These are phyloP conservation scores for Papiliotrema nemorosa DNA, from an alignment of 1,284 basidiomycete species.

Conservation along the genomic window DNA sequence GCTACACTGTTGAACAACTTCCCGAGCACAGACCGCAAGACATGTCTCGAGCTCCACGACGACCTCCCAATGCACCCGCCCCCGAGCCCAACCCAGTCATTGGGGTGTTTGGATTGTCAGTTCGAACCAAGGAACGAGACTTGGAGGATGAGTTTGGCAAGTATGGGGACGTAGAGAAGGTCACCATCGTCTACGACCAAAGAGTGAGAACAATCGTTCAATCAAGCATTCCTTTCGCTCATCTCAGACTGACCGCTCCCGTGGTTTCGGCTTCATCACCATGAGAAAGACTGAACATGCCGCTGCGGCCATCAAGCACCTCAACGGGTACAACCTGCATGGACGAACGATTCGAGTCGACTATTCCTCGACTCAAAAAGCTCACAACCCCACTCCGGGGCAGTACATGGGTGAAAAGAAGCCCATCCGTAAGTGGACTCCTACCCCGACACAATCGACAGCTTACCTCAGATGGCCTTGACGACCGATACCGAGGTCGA, in stretches of 20 bases:
- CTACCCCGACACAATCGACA: background rate
- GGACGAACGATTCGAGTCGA: constrained; percentile 95
- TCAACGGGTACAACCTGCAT: constrained; percentile 92
- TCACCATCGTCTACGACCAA: constrained; percentile 98
- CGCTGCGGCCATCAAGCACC: constrained; percentile 75
- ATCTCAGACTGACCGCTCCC: constrained; percentile 82
- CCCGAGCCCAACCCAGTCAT: constrained; percentile 83
- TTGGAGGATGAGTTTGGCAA: constrained; percentile 89
- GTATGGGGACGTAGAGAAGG: constrained; percentile 88
- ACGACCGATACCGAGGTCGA: constrained; percentile 6
- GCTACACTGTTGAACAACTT: background rate
- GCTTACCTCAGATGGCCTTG: background rate
- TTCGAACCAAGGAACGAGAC: constrained; percentile 89
- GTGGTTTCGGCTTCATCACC: constrained; percentile 95
- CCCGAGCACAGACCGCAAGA: background rate
- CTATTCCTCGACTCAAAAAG: constrained; percentile 87
- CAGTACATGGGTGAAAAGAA: constrained; percentile 94
- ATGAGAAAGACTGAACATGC: constrained; percentile 88
- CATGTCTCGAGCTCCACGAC: constrained; percentile 2
- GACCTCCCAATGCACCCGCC: constrained; percentile 23
- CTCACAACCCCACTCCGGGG: constrained; percentile 93
- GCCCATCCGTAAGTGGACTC: constrained; percentile 41
- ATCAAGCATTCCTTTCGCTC: background rate
- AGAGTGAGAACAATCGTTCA: constrained; percentile 60
- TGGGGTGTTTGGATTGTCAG: constrained; percentile 94